Base-by-base conservation (phyloP, 2,329 filamentous ascomycete genomes). In the Ophiobolus disseminans region DNA sequence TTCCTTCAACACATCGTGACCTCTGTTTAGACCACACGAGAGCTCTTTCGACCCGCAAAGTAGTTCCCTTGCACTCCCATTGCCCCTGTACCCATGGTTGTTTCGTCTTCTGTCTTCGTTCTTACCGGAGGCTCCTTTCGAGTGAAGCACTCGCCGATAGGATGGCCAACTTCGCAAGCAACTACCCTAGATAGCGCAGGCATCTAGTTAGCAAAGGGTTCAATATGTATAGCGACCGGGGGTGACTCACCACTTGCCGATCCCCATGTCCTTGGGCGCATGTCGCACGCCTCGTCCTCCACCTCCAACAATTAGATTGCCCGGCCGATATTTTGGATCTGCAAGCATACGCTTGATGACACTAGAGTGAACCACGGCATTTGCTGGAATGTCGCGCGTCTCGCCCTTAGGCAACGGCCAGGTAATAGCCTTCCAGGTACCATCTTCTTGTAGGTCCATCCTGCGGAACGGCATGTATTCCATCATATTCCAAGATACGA, bases 371-470 rank as follows among this genome's bases (percentile, higher is more conserved):
- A 94, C 82, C 17, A 85, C 78, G 1, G 86, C 89, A 44, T 86
- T 78, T 7, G 82, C 72, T 0, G 90, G 90, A 1, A 94, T 86
- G 62, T 94, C 90, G 13, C 90, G 82, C 0, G 87, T 84, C 72
- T 93, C 89, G 8, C 90, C 90, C 22, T 86, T 83, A 0, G 90
- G 90, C 2, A 93, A 75, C 0, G 90, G 90, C 88, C 89, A 93
- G 7, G 85, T 80, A 57, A 94, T 93, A 0, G 88, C 86, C 69
- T 85, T 86, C 90, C 90, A 94, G 0, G 83, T 84, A 0, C 88
- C 88, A 53, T 92, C 87, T 0, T 76, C 50, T 53, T 85, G 84
- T 6, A 93, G 75, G 59, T 93, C 90, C 87, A 94, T 92, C 19
- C 90, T 80, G 1, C 88, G 82, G 73, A 93, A 92, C 0, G 90